Evolutionary conservation across 495 filamentous ascomycete species (phyloP).

Genomic region (Xeromyces bisporus): DNA sequence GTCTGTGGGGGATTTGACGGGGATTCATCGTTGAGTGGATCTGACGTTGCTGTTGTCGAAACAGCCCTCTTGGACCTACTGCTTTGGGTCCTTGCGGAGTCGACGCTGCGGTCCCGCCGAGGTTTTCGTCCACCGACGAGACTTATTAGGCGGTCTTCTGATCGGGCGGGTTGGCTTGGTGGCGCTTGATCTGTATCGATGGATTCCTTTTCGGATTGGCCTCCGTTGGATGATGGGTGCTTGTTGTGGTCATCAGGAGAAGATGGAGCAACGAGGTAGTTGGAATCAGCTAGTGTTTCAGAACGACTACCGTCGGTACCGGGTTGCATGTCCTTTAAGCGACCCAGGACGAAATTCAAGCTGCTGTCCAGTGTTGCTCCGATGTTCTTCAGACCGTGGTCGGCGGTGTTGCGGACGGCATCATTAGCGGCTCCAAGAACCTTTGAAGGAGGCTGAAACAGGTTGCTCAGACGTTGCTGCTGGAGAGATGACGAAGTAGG

Average conservation of each 20-base stretch:
- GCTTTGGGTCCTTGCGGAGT: slow-evolving; percentile 54
- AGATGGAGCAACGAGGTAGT: slow-evolving; percentile 67
- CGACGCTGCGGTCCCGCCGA: slow-evolving; percentile 55
- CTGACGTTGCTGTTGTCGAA: slow-evolving; percentile 4
- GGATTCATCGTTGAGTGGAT: slow-evolving; percentile 11
- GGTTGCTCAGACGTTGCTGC: slow-evolving; percentile 55
- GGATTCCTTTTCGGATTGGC: slow-evolving; percentile 26
- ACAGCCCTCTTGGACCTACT: slow-evolving; percentile 17
- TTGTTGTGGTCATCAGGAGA: slow-evolving; percentile 35
- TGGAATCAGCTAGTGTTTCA: slow-evolving; percentile 80
- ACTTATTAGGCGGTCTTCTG: slow-evolving; percentile 42
- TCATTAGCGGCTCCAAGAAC: slow-evolving; percentile 70
- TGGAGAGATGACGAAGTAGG: slow-evolving; percentile 29
- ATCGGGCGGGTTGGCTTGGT: slow-evolving; percentile 15
- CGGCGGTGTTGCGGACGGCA: slow-evolving; percentile 68
- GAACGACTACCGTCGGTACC: slow-evolving; percentile 34
- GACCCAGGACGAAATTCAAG: slow-evolving; percentile 86
- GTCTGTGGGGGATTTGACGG: not conserved
- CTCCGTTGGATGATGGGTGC: slow-evolving; percentile 30
- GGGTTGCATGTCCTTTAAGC: slow-evolving; percentile 53
- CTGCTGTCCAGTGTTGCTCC: slow-evolving; percentile 73
- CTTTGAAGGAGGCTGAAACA: slow-evolving; percentile 68
- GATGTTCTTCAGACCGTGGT: slow-evolving; percentile 80
- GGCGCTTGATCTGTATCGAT: slow-evolving; percentile 19
- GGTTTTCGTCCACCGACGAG: slow-evolving; percentile 44